Base-by-base conservation (phyloP, 1,284 basidiomycete genomes). In the Cryptococcus sp. region DNA sequence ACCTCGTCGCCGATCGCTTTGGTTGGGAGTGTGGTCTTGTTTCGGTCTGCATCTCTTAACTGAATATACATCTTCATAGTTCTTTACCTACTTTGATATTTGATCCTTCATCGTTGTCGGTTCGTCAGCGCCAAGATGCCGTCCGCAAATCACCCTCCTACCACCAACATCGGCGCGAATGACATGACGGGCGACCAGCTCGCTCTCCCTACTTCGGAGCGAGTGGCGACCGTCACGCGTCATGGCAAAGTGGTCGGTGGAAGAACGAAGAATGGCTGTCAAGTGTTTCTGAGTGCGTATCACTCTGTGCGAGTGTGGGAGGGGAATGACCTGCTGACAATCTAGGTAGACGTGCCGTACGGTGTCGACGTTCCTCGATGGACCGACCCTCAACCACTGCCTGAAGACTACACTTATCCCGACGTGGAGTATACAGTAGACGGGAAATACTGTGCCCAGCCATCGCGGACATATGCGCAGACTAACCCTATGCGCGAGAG, bases 271-370 rank as follows among this genome's bases (percentile, higher is more conserved):
- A 70, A 73, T 50, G 71, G 73, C 0, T 60, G 52, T 23, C 69
- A 70, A 25, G 71, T 72, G 13, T 75, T 72, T 34, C 63, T 75
- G 23, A 75, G 72, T 72, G 54, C 46, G 71, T 61, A 19, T n/a
- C n/a, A n/a, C n/a, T n/a, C n/a, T n/a, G n/a, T n/a, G n/a, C n/a
- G n/a, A n/a, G n/a, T n/a, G n/a, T 50, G 11, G 6, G 8, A 23
- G 2, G 25, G 16, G 43, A 20, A 26, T 17, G 34, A 19, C 4
- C 6, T 52, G 13, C 37, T 57, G 52, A 22, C 25, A 19, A 20
- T n/a, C 29, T 17, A 6, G 49, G 2, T 58, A 89, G 87, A 90
- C 78, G 79, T 91, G 34, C 88, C 88, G 0, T 90, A 88, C 68
- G 87, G 85, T 1, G 72, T 86, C 22, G 83, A 84, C 43, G 86